Conservation (phyloP, 352 stramenopile species). For the Pythium biforme region DNA sequence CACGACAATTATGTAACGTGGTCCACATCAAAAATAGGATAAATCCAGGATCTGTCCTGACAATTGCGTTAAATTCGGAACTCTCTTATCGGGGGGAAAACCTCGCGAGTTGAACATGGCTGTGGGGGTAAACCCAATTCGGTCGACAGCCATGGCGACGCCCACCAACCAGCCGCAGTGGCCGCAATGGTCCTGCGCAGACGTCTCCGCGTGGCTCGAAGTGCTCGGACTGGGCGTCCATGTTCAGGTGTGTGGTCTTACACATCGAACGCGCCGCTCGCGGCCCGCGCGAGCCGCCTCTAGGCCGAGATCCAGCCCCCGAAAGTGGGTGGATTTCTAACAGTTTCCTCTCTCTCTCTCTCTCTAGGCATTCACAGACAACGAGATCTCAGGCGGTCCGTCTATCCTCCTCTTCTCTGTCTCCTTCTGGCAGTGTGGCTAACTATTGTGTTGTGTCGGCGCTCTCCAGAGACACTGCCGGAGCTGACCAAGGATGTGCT, state of each 20-base stretch:
- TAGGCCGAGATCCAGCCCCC: neutral
- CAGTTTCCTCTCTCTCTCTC: neutral
- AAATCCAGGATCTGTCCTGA: conserved; percentile 3
- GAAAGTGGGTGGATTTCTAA: neutral
- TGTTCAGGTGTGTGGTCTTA: conserved; percentile 10
- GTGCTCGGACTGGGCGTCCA: conserved; percentile 22
- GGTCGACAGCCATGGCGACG: conserved; percentile 14
- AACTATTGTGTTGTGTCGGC: neutral
- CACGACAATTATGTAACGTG: too few relatives aligned
- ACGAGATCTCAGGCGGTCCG: conserved; percentile 29
- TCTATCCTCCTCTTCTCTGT: neutral
- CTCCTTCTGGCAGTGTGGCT: neutral
- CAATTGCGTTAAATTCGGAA: conserved; percentile 7
- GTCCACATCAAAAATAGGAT: neutral
- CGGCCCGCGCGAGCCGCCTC: too few relatives aligned
- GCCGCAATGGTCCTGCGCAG: conserved; percentile 17
- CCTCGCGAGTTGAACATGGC: conserved; percentile 22
- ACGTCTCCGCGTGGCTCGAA: conserved; percentile 33
- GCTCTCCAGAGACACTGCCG: conserved; percentile 43
- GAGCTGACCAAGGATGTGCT: conserved; percentile 64
- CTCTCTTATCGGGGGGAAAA: neutral
- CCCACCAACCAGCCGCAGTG: neutral
- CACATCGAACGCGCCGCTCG: neutral
- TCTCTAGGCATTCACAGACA: conserved; percentile 23
- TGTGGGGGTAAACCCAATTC: neutral